phyloP scores from a whole-genome alignment of 345 rosid species.

The Citrus medica region DNA sequence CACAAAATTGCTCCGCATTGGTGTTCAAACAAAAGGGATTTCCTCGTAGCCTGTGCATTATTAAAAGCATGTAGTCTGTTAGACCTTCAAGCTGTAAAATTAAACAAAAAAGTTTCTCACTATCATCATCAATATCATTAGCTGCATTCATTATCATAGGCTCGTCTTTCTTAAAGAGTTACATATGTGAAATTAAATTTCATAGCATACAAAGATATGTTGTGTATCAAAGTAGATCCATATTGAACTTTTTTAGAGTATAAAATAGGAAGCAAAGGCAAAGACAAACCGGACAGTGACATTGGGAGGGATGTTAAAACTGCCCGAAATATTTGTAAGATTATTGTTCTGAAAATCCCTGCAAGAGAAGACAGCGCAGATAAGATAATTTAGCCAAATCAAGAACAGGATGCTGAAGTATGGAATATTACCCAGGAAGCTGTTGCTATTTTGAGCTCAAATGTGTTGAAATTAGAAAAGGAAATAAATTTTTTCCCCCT shows the following conservation, averaged over 20 bases:
- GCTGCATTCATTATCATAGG: background rate
- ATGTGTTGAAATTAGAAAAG: constrained; percentile 5
- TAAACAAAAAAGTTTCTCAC: background rate
- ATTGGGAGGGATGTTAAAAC: constrained; percentile 58
- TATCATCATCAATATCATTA: background rate
- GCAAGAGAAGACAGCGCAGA: constrained; percentile 21
- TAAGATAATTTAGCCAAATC: constrained; percentile 8
- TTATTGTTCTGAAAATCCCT: constrained; percentile 82
- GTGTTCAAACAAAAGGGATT: constrained; percentile 62
- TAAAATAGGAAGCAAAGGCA: constrained; percentile 12
- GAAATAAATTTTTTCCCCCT: background rate
- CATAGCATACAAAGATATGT: background rate
- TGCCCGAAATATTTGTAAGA: constrained; percentile 55
- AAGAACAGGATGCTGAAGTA: background rate
- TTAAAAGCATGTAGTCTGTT: constrained; percentile 2
- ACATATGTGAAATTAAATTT: background rate
- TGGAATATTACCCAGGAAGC: background rate
- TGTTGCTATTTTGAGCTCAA: background rate
- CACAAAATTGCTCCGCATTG: constrained; percentile 44
- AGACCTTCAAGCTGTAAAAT: background rate
- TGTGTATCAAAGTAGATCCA: background rate
- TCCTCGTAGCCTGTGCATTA: constrained; percentile 77
- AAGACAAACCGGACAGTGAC: constrained; percentile 74
- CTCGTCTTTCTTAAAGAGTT: background rate
- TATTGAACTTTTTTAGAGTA: constrained; percentile 5